A percentile compares a stretch with the other conserved stretches of the same genome.
phyloP scores from a whole-genome alignment of 495 filamentous ascomycete species.

The Massariosphaeria phaeospora region DNA sequence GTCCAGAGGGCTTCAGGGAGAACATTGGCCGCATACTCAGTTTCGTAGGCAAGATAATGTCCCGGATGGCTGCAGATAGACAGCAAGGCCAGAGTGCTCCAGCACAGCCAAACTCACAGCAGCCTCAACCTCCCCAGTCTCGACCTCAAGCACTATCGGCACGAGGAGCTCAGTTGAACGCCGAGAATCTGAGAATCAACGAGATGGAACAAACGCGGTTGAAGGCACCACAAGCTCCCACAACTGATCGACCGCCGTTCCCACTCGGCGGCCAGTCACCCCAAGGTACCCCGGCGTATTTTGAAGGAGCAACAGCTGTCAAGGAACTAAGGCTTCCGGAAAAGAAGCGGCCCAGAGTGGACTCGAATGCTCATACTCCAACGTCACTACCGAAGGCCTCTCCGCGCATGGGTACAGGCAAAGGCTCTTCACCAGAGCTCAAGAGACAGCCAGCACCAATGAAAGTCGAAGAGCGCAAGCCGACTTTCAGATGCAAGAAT shows the following conservation, averaged over 20 bases:
- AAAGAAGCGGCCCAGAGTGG: constrained; percentile 52
- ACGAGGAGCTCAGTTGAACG: constrained; percentile 47
- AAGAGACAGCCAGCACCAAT: constrained; percentile 38
- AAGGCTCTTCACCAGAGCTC: constrained; percentile 44
- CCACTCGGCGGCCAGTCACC: constrained; percentile 64
- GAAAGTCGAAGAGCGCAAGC: constrained; percentile 29
- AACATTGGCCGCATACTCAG: constrained; percentile 1
- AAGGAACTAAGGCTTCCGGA: constrained; percentile 51
- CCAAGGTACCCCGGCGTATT: constrained; percentile 59
- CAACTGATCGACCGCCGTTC: constrained; percentile 59
- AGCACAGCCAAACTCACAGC: constrained; percentile 10
- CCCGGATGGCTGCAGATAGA: not conserved
- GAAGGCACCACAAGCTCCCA: constrained; percentile 58
- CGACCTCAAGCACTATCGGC: not conserved
- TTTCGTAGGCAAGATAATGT: constrained; percentile 16
- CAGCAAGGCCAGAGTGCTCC: constrained; percentile 4
- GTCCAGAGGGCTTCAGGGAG: constrained; percentile 9
- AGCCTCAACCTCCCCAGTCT: not conserved
- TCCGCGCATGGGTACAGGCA: constrained; percentile 43
- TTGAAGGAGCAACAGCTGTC: constrained; percentile 45
- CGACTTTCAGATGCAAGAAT: constrained; percentile 46
- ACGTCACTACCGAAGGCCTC: constrained; percentile 42
- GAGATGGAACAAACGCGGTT: constrained; percentile 22
- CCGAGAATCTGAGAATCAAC: constrained; percentile 51
- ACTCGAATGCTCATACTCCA: constrained; percentile 15